phyloP scores from a whole-genome alignment of 768 basidiomycete genomes.

The Botryobasidium botryosum region DNA sequence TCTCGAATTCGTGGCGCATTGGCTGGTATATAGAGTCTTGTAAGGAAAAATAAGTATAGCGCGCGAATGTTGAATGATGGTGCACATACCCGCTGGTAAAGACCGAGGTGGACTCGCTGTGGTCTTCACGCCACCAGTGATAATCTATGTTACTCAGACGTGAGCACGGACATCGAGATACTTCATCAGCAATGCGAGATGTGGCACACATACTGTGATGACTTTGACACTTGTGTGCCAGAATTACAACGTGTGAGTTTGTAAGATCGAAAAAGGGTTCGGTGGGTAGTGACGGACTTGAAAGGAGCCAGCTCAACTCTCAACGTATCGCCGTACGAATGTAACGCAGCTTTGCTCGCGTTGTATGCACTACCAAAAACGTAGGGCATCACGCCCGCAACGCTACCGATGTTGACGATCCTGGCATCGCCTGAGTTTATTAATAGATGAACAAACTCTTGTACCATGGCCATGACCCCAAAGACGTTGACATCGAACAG shows the following conservation, averaged over 20 bases:
- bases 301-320: slow-evolving; percentile 23
- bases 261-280: neutral
- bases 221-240: neutral
- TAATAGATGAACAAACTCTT: slow-evolving; percentile 20
- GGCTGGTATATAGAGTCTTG: neutral
- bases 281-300: slow-evolving; percentile 13
- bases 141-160: no score
- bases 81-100: neutral
- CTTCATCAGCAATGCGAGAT: no score
- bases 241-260: neutral
- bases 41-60: slow-evolving; percentile 29
- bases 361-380: slow-evolving; percentile 20
- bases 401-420: slow-evolving; percentile 20
- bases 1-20: neutral
- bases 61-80: slow-evolving; percentile 21
- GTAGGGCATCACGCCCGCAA: slow-evolving; percentile 18
- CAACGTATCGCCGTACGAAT: slow-evolving; percentile 19
- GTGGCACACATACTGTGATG: neutral
- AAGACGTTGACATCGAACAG: slow-evolving; percentile 1
- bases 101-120: neutral
- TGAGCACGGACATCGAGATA: no score
- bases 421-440: slow-evolving; percentile 17
- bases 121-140: neutral
- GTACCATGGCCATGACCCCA: slow-evolving; percentile 18
- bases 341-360: slow-evolving; percentile 21